A percentile compares a stretch with the other conserved stretches of the same genome.
Evolutionary conservation across 2,329 filamentous ascomycete genomes (phyloP).

Genomic region (Colletotrichum filicis): DNA sequence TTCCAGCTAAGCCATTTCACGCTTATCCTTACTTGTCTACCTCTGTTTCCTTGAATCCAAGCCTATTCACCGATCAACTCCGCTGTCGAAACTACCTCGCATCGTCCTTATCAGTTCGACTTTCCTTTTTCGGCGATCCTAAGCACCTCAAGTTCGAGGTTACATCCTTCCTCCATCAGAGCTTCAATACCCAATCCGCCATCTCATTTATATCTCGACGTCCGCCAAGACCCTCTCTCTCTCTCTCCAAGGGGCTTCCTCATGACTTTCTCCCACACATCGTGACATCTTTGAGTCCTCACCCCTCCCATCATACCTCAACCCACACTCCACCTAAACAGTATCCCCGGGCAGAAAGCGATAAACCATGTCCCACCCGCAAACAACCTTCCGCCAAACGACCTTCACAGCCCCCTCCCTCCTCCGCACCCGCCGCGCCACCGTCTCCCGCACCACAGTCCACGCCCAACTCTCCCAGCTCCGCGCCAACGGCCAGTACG

Average conservation of each 20-base stretch:
- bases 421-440: constrained; percentile 46
- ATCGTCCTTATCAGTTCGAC: background rate
- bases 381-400: constrained; percentile 49
- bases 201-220: background rate
- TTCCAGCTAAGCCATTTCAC: background rate
- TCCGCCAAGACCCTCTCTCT: background rate
- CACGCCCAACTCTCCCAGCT: constrained; percentile 64
- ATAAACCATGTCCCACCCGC: constrained; percentile 46
- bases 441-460: constrained; percentile 51
- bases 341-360: constrained; percentile 28
- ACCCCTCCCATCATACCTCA: no score
- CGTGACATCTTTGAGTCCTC: background rate
- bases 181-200: background rate
- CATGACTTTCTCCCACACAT: background rate
- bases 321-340: no score
- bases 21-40: background rate
- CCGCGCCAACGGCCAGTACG: constrained; percentile 64
- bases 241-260: background rate
- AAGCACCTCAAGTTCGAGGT: background rate
- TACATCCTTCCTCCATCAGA: background rate
- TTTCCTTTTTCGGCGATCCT: constrained; percentile 10
- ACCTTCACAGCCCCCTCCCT: constrained; percentile 48
- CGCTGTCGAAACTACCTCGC: background rate
- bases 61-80: background rate
- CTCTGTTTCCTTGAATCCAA: background rate